Conservation (phyloP, 2,329 filamentous ascomycete species). For the Acrodontium crateriforme region DNA sequence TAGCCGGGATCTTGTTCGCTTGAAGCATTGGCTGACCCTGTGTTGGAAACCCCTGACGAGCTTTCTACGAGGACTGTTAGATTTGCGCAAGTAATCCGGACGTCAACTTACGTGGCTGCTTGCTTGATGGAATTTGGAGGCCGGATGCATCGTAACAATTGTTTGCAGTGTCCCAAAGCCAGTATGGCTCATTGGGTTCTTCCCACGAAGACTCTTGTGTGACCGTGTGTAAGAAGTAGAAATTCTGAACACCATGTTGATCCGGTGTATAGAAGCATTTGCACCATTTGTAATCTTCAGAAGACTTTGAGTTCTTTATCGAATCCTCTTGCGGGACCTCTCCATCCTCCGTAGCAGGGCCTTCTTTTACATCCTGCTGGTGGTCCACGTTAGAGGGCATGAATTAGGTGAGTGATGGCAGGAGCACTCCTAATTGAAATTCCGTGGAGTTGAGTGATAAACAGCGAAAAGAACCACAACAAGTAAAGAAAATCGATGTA, state of each 20-base stretch:
- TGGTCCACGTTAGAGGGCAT: too few relatives aligned
- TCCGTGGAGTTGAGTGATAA: too few relatives aligned
- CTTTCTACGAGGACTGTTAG: not conserved
- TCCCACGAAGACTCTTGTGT: conserved; percentile 14
- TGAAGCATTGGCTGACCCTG: conserved; percentile 4
- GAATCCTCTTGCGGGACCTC: too few relatives aligned
- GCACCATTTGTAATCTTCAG: conserved; percentile 9
- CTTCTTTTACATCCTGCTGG: too few relatives aligned
- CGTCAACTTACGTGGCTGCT: conserved; percentile 1
- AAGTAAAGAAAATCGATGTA: too few relatives aligned
- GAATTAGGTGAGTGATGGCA: too few relatives aligned
- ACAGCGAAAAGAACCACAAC: too few relatives aligned
- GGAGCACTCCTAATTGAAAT: too few relatives aligned
- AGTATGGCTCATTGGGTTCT: conserved; percentile 19
- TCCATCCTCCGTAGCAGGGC: too few relatives aligned
- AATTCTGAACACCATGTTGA: conserved; percentile 5
- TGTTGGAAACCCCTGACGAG: too few relatives aligned
- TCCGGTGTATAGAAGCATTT: conserved; percentile 8
- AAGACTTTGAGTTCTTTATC: too few relatives aligned
- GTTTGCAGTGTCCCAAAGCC: conserved; percentile 14
- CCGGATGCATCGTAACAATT: conserved; percentile 12
- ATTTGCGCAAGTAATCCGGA: not conserved
- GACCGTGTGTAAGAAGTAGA: conserved; percentile 17
- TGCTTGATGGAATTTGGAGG: conserved; percentile 11
- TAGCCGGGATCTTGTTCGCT: conserved; percentile 5